A percentile compares a stretch with the other conserved stretches of the same genome.
Conservation (phyloP, 1,139 yeast genomes). For the Lodderomyces parapsilosis region DNA sequence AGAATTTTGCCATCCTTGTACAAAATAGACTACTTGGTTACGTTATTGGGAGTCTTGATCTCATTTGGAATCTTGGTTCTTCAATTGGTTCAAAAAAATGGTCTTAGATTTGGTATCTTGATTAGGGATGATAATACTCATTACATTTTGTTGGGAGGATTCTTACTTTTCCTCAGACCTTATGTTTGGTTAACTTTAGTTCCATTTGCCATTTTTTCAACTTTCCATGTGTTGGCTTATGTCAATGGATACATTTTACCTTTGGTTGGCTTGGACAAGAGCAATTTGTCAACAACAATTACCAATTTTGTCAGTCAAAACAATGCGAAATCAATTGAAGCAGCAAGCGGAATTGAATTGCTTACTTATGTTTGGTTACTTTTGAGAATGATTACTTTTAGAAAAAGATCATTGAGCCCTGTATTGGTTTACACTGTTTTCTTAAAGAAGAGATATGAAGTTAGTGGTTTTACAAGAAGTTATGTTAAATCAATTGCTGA, state of each 20-base stretch:
- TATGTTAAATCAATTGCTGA: constrained; percentile 72
- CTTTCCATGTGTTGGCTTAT: constrained; percentile 62
- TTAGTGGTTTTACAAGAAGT: constrained; percentile 70
- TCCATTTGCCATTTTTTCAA: constrained; percentile 56
- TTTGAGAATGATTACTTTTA: constrained; percentile 58
- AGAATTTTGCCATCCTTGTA: constrained; percentile 24
- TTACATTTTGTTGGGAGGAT: constrained; percentile 44
- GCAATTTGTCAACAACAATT: constrained; percentile 39
- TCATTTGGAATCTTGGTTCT: constrained; percentile 77
- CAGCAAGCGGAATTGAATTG: constrained; percentile 73
- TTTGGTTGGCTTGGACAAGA: constrained; percentile 48
- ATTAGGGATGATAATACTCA: constrained; percentile 50
- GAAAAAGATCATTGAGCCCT: constrained; percentile 62
- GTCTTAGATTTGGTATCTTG: constrained; percentile 29
- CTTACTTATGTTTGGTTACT: constrained; percentile 49
- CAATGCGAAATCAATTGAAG: constrained; percentile 68
- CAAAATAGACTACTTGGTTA: constrained; percentile 39
- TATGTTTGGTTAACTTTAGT: constrained; percentile 43
- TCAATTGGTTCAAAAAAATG: constrained; percentile 46
- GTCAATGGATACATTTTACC: constrained; percentile 68
- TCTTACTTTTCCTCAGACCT: constrained; percentile 36
- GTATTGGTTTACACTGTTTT: constrained; percentile 61
- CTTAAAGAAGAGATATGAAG: constrained; percentile 76
- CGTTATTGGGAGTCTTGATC: constrained; percentile 63
- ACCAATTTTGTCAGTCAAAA: constrained; percentile 57